phyloP scores from a whole-genome alignment of 495 filamentous ascomycete genomes.

The Aspergillus diversus region DNA sequence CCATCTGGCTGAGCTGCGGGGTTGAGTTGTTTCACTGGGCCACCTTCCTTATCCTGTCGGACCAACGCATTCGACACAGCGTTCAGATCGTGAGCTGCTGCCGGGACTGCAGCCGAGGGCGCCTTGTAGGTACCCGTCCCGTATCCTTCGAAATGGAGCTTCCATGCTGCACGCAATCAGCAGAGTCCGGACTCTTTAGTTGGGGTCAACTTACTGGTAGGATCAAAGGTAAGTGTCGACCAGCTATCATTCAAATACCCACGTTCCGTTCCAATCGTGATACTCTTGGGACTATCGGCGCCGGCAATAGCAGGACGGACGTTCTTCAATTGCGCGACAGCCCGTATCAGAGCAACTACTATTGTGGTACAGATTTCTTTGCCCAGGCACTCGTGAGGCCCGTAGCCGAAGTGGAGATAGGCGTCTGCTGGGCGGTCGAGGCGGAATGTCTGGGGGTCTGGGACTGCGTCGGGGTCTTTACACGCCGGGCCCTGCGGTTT shows the following conservation, averaged over 20 bases:
- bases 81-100: too few species aligned
- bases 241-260: not conserved
- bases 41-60: too few species aligned
- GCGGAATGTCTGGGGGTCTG: slow-evolving; percentile 54
- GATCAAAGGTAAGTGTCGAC: not conserved
- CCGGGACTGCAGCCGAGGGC: not conserved
- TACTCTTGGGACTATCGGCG: not conserved
- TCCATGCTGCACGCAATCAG: slow-evolving; percentile 9
- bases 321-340: not conserved
- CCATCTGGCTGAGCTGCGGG: too few species aligned
- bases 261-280: not conserved
- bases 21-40: too few species aligned
- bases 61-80: too few species aligned
- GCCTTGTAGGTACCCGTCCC: slow-evolving; percentile 8
- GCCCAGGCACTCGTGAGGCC: slow-evolving; percentile 53
- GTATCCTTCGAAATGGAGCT: slow-evolving; percentile 12
- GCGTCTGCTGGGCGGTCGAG: slow-evolving; percentile 54
- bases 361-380: slow-evolving; percentile 50
- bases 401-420: slow-evolving; percentile 58
- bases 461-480: not conserved
- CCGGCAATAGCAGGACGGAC: not conserved
- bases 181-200: not conserved
- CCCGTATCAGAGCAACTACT: slow-evolving; percentile 31
- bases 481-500: not conserved
- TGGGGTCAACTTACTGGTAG: not conserved